Evolutionary conservation across 805 yeast species (phyloP), one percentile per base, ranked within the genome.

Genomic region (Saturnispora sanitii): DNA sequence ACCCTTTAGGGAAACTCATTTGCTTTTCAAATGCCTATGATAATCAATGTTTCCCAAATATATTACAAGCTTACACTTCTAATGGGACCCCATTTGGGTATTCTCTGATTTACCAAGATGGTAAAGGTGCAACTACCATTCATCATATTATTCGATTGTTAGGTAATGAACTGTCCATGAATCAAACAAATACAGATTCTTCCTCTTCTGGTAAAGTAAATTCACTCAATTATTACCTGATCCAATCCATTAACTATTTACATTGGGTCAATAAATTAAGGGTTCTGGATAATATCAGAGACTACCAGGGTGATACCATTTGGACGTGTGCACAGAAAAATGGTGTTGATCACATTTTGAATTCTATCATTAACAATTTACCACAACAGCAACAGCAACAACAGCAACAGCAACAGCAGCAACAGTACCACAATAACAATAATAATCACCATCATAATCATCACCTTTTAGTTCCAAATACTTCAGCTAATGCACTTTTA

Each of bases 71-170:
- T n/a, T 21, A 22, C 12, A 26, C 42, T 13, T 17, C 19, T 7
- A 27, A 27, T 16, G 18, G 25, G 8, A 25, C 21, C 12, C 36
- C 42, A 1, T 29, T 39, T 20, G 42, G 42, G 4, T 20, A 33
- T 6, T 25, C 34, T 12, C 21, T 39, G 11, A 16, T 39, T 18
- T 27, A 12, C 12, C 37, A 34, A 54, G 97, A 92, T 58, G 69
- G 67, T 18, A 70, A 77, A 45, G 96, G 96, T 4, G 85, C 87
- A 50, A 85, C 96, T 0, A 85, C 94, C 6, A 62, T 87, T 37
- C 94, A 86, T 52, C 42, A 39, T 18, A 39, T 39, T 15, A 22
- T 39, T 21, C 26, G 21, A 33, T 21, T 34, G 26, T 22, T 39
- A 18, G 33, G 33, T 18, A 15, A 28, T 15, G 40, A 37, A 29